Evolutionary conservation across 495 filamentous ascomycete species (phyloP), one percentile per base, ranked within the genome.

Genomic region (Daldinia childiae): DNA sequence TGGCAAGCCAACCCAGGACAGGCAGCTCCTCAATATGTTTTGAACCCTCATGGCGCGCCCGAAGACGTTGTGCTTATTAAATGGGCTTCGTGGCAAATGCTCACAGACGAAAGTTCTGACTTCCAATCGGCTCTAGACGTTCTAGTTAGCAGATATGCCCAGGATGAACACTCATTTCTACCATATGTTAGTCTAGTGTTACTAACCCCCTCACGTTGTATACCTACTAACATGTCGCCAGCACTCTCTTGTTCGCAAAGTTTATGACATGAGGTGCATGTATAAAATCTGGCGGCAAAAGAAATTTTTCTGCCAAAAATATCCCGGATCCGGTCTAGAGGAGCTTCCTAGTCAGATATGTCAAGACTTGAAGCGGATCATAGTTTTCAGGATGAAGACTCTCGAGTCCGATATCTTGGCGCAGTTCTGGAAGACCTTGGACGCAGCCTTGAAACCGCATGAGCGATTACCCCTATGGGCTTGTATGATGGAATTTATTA

Each of bases 221-320:
- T 48, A 60, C 55, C 26, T 71, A 64, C 77, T 79, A 39, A 79
- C 74, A 36, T 21, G 29, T 32, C 7, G 29, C 54, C 57, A 79
- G 78, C 55, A 70, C 55, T 39, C 66, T n/a, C 71, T 79, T 4
- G 74, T 79, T 38, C 68, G 64, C 11, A 71, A 75, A 59, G 76
- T 78, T 26, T 73, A 73, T 50, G 58, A 67, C n/a, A 69, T 79
- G 69, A 76, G 67, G 30, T 79, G 78, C 56, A 68, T 78, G 56
- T 79, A 77, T 64, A 72, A 60, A 56, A 76, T 79, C 41, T 78
- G 74, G 78, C 69, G 74, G 3, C 74, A 79, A 21, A 51, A 69
- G 12, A 74, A 64, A 21, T 74, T 79, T 24, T 60, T 55, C 60
- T 77, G 62, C 52, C 63, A 66, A n/a, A 69, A 45, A 51, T 58